Conservation (phyloP, 1,284 basidiomycete genomes). For the Xanthoconium separans region DNA sequence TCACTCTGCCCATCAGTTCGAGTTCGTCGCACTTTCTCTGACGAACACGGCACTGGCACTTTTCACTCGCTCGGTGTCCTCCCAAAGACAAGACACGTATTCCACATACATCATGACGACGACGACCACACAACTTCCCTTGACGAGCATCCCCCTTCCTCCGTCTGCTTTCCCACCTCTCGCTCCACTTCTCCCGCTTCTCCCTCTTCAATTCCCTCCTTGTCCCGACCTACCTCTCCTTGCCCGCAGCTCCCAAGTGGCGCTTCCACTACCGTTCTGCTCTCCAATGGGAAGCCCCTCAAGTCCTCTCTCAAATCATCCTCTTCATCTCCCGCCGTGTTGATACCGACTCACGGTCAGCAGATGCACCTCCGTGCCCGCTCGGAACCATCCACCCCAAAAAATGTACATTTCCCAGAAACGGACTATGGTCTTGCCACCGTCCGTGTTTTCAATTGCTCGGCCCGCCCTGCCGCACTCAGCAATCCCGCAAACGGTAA, state of each 20-base stretch:
- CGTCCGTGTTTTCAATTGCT: conserved; percentile 79
- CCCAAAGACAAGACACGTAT: conserved; percentile 41
- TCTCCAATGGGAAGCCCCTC: conserved; percentile 88
- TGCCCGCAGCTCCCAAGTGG: conserved; percentile 25
- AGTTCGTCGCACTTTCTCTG: conserved; percentile 40
- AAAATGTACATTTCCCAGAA: conserved; percentile 88
- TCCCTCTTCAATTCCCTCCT: background rate
- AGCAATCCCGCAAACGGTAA: conserved; percentile 41
- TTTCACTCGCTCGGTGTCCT: conserved; percentile 51
- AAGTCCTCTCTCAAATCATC: conserved; percentile 84
- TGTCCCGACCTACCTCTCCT: conserved; percentile 11
- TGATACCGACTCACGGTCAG: conserved; percentile 10
- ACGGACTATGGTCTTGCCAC: conserved; percentile 67
- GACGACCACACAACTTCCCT: conserved; percentile 14
- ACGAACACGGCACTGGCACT: conserved; percentile 50
- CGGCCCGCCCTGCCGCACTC: conserved; percentile 68
- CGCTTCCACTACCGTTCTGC: conserved; percentile 46
- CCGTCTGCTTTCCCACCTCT: conserved; percentile 34
- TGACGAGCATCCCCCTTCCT: conserved; percentile 9
- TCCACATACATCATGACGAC: conserved; percentile 28
- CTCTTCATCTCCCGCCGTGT: conserved; percentile 51
- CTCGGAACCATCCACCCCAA: conserved; percentile 73
- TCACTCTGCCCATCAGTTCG: conserved; percentile 1
- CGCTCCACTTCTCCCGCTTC: conserved; percentile 13
- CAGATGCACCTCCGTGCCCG: conserved; percentile 46